phyloP scores from a whole-genome alignment of 768 basidiomycete genomes.

The Tylopilus plumbeoviolaceoides region DNA sequence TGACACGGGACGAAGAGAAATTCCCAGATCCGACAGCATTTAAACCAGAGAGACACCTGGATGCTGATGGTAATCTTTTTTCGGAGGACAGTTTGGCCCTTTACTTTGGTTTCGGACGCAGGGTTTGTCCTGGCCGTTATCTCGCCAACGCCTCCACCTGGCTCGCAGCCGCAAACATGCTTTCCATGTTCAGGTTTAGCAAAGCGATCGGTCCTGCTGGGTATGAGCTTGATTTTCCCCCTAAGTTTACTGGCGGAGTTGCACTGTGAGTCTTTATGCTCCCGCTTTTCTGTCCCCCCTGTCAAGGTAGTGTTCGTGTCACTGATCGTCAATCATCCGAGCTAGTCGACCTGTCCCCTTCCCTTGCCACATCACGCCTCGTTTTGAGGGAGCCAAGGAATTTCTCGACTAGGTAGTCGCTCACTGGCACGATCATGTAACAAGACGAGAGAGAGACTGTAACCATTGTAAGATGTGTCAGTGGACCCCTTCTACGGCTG shows the following conservation, averaged over 20 bases:
- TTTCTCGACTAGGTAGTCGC: neutral
- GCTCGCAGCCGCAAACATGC: slow-evolving; percentile 18
- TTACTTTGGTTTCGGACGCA: slow-evolving; percentile 35
- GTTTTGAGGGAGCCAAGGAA: slow-evolving; percentile 7
- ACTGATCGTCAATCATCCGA: neutral
- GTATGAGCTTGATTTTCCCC: slow-evolving; percentile 19
- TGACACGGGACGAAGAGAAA: slow-evolving; percentile 20
- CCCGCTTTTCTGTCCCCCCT: neutral
- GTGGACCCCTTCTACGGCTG: too few relatives aligned
- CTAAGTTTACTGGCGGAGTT: slow-evolving; percentile 15
- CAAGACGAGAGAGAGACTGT: too few relatives aligned
- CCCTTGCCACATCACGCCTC: slow-evolving; percentile 18
- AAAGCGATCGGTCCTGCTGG: slow-evolving; percentile 21
- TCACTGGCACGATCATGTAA: too few relatives aligned
- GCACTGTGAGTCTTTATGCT: slow-evolving; percentile 14
- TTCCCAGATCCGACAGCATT: slow-evolving; percentile 31
- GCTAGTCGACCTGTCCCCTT: slow-evolving; percentile 16
- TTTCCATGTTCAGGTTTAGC: slow-evolving; percentile 18
- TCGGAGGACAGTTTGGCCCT: slow-evolving; percentile 19
- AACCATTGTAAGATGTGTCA: too few relatives aligned
- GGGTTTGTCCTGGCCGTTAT: slow-evolving; percentile 20
- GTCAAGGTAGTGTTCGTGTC: neutral
- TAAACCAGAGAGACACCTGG: slow-evolving; percentile 32
- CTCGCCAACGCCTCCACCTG: slow-evolving; percentile 17
- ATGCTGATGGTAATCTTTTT: slow-evolving; percentile 17